Evolutionary conservation across 345 rosid species (phyloP), one percentile per base, ranked within the genome.

Genomic region (Corchorus olitorius): DNA sequence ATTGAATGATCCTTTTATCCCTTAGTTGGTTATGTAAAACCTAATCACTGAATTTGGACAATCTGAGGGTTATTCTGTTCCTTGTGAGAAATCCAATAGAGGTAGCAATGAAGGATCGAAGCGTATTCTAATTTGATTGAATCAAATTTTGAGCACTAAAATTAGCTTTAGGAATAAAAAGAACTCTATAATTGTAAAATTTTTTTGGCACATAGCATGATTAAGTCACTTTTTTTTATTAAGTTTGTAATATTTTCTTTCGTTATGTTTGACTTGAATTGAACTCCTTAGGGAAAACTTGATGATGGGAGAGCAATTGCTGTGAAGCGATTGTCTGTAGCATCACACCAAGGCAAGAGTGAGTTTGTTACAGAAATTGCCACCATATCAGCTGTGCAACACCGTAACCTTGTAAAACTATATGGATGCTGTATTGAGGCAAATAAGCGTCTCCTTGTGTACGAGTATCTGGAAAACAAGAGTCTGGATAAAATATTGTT

Each of bases 311-410:
- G 93, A 79, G 85, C 64, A 68, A 77, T 90, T 74, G 97, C 92
- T 2, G 93, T 90, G 69, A 92, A 92, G 86, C 87, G 87, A 76
- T 80, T 92, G 77, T 89, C 97, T 6, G 82, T 86, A 50, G 83
- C 75, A 77, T 92, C 97, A 4, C 82, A 77, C 73, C 94, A 92
- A 78, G 97, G 97, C 39, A 92, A 88, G 81, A 85, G 79, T 56
- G 91, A 90, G 65, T 92, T 92, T 78, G 72, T 90, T 16, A 80
- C 94, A 33, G 93, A 90, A 88, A 92, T 92, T 77, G 93, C 88
- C 27, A 89, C 93, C 3, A 90, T 90, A 81, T 92, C 85, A 52
- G 80, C 83, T 4, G 84, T 87, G 68, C 90, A 89, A 70, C 92
- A 89, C 55, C 86, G 92, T 20, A 89, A 86, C 80, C 90, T 89